Evolutionary conservation across 2,329 filamentous ascomycete genomes (phyloP).

Genomic region (Gliomastix tumulicola): DNA sequence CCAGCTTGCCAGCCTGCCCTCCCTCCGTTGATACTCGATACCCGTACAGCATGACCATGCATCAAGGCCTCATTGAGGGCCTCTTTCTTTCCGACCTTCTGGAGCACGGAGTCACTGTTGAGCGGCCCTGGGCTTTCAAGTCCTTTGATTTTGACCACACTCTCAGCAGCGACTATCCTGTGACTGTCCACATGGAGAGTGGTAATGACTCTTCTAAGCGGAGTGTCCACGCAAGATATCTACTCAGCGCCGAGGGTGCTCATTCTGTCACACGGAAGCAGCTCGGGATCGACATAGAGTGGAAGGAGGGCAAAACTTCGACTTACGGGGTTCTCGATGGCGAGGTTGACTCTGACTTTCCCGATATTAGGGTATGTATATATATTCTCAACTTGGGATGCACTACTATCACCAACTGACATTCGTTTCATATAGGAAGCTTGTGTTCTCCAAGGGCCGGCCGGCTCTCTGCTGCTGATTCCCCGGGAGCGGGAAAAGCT

Average conservation of each 20-base stretch:
- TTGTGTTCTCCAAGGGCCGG: too few relatives aligned
- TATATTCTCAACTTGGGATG: constrained; percentile 46
- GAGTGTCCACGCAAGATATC: constrained; percentile 60
- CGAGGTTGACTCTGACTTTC: constrained; percentile 66
- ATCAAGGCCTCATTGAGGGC: constrained; percentile 65
- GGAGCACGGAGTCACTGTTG: constrained; percentile 52
- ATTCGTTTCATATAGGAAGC: too few relatives aligned
- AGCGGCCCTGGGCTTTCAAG: constrained; percentile 59
- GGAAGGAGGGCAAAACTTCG: constrained; percentile 62
- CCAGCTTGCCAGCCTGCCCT: too few relatives aligned
- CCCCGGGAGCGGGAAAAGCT: constrained; percentile 63
- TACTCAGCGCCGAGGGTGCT: constrained; percentile 67
- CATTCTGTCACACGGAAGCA: constrained; percentile 58
- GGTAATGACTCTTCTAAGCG: constrained; percentile 66
- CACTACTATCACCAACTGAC: constrained; percentile 69
- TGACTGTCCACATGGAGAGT: constrained; percentile 71
- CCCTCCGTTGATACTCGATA: constrained; percentile 71
- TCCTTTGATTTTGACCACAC: constrained; percentile 53
- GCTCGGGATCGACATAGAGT: constrained; percentile 63
- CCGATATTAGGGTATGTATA: constrained; percentile 60
- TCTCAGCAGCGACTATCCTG: constrained; percentile 60
- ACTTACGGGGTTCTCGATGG: constrained; percentile 75
- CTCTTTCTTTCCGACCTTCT: constrained; percentile 61
- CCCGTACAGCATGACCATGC: constrained; percentile 63
- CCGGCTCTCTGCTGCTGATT: constrained; percentile 75